Percentiles rank a stretch among this genome's conserved stretches.
Conservation (phyloP, 2,329 filamentous ascomycete genomes). For the Talaromyces piceae region DNA sequence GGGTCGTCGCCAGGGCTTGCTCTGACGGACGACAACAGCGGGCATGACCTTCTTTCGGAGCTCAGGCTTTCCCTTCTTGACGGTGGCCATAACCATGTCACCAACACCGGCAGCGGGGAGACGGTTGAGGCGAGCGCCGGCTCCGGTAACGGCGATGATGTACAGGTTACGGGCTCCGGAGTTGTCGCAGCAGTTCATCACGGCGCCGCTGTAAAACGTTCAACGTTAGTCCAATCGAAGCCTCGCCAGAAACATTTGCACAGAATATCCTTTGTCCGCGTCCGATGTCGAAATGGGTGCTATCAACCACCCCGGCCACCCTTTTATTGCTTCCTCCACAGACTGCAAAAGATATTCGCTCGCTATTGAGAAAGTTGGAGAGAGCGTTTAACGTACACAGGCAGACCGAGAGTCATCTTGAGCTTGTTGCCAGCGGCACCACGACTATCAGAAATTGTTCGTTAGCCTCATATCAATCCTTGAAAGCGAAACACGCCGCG, state of each 20-base stretch:
- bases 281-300: background rate
- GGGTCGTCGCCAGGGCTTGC: slow-evolving; percentile 98
- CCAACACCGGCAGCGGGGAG: slow-evolving; percentile 95
- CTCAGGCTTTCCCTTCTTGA: slow-evolving; percentile 99
- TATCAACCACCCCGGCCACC: background rate
- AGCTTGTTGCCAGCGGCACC: slow-evolving; percentile 99
- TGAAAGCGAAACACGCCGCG: background rate
- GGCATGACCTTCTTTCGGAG: slow-evolving; percentile 99
- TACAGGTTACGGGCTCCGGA: slow-evolving; percentile 97
- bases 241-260: background rate
- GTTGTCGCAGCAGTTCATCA: slow-evolving; percentile 99
- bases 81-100: slow-evolving; percentile 99
- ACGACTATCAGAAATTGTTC: slow-evolving; percentile 39
- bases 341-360: background rate
- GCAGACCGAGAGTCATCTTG: slow-evolving; percentile 99
- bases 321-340: background rate
- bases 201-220: slow-evolving; percentile 70
- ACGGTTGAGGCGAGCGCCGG: slow-evolving; percentile 94
- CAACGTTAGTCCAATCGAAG: slow-evolving; percentile 1
- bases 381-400: slow-evolving; percentile 67
- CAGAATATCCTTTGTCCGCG: background rate
- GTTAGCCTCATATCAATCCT: slow-evolving; percentile 7
- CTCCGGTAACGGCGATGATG: slow-evolving; percentile 99
- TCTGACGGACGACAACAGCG: slow-evolving; percentile 95
- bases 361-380: slow-evolving; percentile 4